Conservation (phyloP, 2,329 filamentous ascomycete genomes). For the Metarhizium album region DNA sequence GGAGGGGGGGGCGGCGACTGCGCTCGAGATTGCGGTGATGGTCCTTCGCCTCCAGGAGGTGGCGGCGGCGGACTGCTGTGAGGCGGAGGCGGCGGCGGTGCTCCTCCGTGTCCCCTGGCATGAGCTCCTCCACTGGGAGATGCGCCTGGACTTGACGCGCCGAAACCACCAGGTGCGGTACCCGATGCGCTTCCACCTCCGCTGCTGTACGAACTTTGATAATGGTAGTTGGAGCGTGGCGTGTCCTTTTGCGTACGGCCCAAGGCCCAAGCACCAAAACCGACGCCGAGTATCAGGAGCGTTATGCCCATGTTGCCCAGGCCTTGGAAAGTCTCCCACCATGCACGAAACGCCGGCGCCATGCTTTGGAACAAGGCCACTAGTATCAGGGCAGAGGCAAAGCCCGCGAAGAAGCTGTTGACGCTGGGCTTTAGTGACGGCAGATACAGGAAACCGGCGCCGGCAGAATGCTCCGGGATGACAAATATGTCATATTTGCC, state of each 20-base stretch:
- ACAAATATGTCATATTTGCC: slow-evolving; percentile 98
- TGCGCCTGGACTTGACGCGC: slow-evolving; percentile 18
- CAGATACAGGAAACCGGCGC: slow-evolving; percentile 86
- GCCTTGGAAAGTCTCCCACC: slow-evolving; percentile 60
- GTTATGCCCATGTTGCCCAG: slow-evolving; percentile 64
- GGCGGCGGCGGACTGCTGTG: slow-evolving; percentile 11
- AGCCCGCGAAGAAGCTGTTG: slow-evolving; percentile 86
- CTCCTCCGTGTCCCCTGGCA: neutral
- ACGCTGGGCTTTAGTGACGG: slow-evolving; percentile 75
- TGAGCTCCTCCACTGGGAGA: slow-evolving; percentile 22
- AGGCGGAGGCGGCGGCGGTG: slow-evolving; percentile 20
- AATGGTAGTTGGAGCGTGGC: slow-evolving; percentile 8
- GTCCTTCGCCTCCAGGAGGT: neutral
- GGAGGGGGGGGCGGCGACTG: slow-evolving; percentile 7
- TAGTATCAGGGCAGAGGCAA: slow-evolving; percentile 62
- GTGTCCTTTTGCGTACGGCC: slow-evolving; percentile 26
- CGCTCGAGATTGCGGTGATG: slow-evolving; percentile 6
- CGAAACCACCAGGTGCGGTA: slow-evolving; percentile 17
- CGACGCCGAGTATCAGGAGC: slow-evolving; percentile 61
- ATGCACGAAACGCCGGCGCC: slow-evolving; percentile 61
- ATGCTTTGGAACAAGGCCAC: slow-evolving; percentile 64
- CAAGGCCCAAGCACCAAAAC: slow-evolving; percentile 63
- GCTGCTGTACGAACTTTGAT: slow-evolving; percentile 12
- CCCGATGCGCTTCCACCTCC: slow-evolving; percentile 8
- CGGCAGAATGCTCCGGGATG: slow-evolving; percentile 83